phyloP scores from a whole-genome alignment of 345 rosid species.

The Eucalyptus polybractea region DNA sequence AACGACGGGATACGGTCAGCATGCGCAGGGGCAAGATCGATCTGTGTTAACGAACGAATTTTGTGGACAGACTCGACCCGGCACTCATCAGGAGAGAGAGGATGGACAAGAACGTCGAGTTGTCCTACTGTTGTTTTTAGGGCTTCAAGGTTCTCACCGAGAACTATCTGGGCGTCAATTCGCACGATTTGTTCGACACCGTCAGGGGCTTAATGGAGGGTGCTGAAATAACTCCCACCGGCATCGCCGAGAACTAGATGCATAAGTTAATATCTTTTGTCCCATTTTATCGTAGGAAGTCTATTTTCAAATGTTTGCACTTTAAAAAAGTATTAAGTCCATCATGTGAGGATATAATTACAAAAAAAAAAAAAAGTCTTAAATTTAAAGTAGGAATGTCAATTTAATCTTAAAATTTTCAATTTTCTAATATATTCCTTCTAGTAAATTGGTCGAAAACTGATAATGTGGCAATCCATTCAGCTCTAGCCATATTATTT shows the following conservation, averaged over 20 bases:
- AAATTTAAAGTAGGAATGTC: no score
- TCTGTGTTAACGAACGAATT: constrained; percentile 15
- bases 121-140: constrained; percentile 10
- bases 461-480: rapidly evolving
- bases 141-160: constrained; percentile 16
- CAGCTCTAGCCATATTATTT: rapidly evolving
- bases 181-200: neutral
- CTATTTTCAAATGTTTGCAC: neutral
- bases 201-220: neutral
- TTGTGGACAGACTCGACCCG: constrained; percentile 12
- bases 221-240: constrained; percentile 11
- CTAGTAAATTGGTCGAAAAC: neutral
- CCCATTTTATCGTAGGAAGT: neutral
- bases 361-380: neutral
- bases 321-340: neutral
- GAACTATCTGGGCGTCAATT: constrained; percentile 2
- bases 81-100: neutral
- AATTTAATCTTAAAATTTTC: no score
- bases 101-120: constrained; percentile 19
- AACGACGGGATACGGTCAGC: constrained; percentile 28
- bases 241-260: constrained; percentile 25
- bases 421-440: no score
- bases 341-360: neutral
- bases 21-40: constrained; percentile 12
- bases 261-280: neutral